Base-by-base conservation (phyloP, 495 filamentous ascomycete species). In the Acidomyces sp. region DNA sequence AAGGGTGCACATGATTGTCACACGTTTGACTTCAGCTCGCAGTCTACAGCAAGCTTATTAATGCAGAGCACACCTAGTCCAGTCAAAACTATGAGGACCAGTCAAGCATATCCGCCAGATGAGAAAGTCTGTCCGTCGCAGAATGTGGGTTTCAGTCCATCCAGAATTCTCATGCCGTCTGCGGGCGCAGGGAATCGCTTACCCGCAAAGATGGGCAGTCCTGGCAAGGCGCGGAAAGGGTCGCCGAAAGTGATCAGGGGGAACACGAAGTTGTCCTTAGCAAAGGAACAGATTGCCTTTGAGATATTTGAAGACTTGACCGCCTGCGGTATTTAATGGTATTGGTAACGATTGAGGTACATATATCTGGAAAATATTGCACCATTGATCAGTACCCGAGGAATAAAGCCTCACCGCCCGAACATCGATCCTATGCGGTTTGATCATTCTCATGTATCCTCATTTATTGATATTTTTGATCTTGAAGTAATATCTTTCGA, bases 1-100 rank as follows among this genome's bases (percentile, higher is more conserved):
- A 51, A 42, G 3, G 64, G 63, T 1, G 81, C 80, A 19, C 53
- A 46, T 15, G 12, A 18, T 9, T 39, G 29, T 21, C 46, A 49
- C 36, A n/a, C 40, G 19, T 49, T 49, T 18, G 30, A 30, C 4
- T 39, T 44, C 25, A 43, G 40, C 34, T 49, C 41, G 2, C 46
- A 49, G 31, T 9, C 40, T 39, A 23, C 41, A 13, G 34, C 31
- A 13, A 21, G 12, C 2, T 11, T 45, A 23, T 3, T 19, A 22
- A 21, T 31, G 1, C 4, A 41, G 21, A 15, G 24, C 17, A 31
- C 29, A 12, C 30, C 36, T 21, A 19, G 6, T 2, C 10, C 7
- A 7, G 28, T 6, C 28, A 25, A 18, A 29, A 4, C 12, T n/a
- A 13, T 20, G 3, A 16, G 15, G 3, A 16, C 3, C 7, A 39